Conservation (phyloP, 2,329 filamentous ascomycete genomes). For the Colletotrichum gigasporum region DNA sequence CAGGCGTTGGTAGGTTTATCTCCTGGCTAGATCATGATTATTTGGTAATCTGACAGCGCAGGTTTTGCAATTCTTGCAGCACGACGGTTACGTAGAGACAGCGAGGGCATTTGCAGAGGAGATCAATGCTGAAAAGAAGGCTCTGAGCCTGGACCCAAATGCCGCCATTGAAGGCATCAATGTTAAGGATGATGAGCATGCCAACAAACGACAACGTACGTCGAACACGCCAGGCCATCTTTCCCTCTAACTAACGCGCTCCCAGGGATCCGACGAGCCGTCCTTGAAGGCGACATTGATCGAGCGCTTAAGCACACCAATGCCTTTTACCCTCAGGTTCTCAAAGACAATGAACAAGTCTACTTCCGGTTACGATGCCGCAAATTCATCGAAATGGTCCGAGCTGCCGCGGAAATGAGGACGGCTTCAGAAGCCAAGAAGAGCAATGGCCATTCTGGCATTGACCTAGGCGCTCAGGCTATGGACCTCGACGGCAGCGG, state of each 20-base stretch:
- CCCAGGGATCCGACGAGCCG: constrained; percentile 83
- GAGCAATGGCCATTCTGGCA: constrained; percentile 53
- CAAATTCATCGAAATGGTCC: constrained; percentile 96
- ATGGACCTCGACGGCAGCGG: constrained; percentile 67
- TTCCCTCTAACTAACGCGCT: constrained; percentile 16
- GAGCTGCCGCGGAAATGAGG: constrained; percentile 73
- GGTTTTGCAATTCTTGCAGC: constrained; percentile 86
- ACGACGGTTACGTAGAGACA: constrained; percentile 95
- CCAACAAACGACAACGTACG: constrained; percentile 85
- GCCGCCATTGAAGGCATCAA: constrained; percentile 67
- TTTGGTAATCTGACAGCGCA: constrained; percentile 37
- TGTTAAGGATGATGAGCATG: constrained; percentile 84
- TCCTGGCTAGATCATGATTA: not conserved
- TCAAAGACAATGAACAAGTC: constrained; percentile 83
- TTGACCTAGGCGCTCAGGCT: constrained; percentile 56
- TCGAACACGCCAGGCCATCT: constrained; percentile 12
- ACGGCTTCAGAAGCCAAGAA: constrained; percentile 55
- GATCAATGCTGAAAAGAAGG: constrained; percentile 76
- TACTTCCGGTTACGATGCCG: constrained; percentile 89
- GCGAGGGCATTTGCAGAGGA: constrained; percentile 89
- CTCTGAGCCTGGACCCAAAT: constrained; percentile 68
- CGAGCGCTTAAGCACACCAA: constrained; percentile 84
- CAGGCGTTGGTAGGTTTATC: constrained; percentile 73
- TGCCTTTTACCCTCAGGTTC: constrained; percentile 80
- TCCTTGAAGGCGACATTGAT: constrained; percentile 93